Evolutionary conservation across 1,284 basidiomycete genomes (phyloP), one percentile per base, ranked within the genome.

Genomic region (Thelephora terrestris): DNA sequence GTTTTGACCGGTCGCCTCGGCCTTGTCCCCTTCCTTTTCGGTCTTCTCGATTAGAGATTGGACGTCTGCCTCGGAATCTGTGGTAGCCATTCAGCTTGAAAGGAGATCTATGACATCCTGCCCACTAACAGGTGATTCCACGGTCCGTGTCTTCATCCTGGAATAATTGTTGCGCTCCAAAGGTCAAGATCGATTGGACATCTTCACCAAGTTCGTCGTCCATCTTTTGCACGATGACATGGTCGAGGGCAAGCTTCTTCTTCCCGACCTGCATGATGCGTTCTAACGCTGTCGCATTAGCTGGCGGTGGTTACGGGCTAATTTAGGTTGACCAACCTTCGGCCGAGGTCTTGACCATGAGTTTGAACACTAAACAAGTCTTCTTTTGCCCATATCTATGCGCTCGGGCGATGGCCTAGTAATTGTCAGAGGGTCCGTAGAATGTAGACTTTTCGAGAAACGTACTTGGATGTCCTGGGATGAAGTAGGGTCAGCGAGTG

Each of bases 161-260:
- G 59, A 92, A 89, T 9, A 95, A 71, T 1, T 82, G 79, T 62
- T 83, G 78, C 24, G 88, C 89, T 32, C 91, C 90, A 55, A 82
- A 88, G 18, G 87, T 85, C 5, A 94, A 71, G 54, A 93, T 86
- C 2, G 85, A 88, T 59, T 83, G 78, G 9, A 91, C 69, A 55
- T 91, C 78, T 54, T 85, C 81, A 47, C 79, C 74, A 21, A 74
- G 77, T 25, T 80, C 79, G 43, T 85, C 85, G 55, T 90, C 86
- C 80, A 94, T 91, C 62, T 91, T 91, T 66, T 94, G 91, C 4
- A 91, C 91, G 51, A 95, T 93, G 14, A 95, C 70, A 66, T 95
- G 91, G 59, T 94, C 91, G 4, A 95, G 71, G 6, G 91, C 84
- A 37, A 94, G 75, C 64, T 94, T 95, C 69, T 88, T 89, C 71